Evolutionary conservation across 768 basidiomycete genomes (phyloP).

Genomic region (Sporobolomyces pararoseus): DNA sequence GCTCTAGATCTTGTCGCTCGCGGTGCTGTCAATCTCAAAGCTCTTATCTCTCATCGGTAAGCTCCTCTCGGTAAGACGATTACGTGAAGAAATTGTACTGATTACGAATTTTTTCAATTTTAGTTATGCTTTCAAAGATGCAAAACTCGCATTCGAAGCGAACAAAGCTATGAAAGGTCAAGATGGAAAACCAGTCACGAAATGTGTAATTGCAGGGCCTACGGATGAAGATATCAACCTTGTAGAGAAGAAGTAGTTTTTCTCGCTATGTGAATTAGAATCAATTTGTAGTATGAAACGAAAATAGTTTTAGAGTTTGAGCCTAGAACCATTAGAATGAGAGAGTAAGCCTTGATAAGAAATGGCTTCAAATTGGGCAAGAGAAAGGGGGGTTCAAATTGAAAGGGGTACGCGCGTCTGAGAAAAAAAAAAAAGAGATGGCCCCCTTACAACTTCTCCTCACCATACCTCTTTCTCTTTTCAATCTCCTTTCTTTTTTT

Average conservation of each 20-base stretch:
- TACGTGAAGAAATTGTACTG: too few relatives aligned
- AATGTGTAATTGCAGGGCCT: slow-evolving; percentile 6
- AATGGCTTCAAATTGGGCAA: too few relatives aligned
- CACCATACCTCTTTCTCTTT: background rate
- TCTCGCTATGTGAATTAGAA: too few relatives aligned
- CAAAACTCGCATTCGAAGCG: slow-evolving; percentile 72
- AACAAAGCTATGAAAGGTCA: slow-evolving; percentile 73
- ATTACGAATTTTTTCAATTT: background rate
- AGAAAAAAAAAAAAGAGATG: background rate
- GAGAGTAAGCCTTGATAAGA: too few relatives aligned
- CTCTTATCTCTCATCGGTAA: slow-evolving; percentile 76
- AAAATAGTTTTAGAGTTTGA: slow-evolving; percentile 1
- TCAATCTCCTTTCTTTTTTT: background rate
- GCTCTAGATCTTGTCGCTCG: slow-evolving; percentile 77
- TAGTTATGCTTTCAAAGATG: slow-evolving; percentile 69
- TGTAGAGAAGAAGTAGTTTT: slow-evolving; percentile 5
- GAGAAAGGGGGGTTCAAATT: too few relatives aligned
- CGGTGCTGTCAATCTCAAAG: slow-evolving; percentile 78
- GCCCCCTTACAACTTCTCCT: too few relatives aligned
- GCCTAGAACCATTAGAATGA: too few relatives aligned
- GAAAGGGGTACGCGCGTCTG: too few relatives aligned
- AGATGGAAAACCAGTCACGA: slow-evolving; percentile 61
- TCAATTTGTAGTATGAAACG: background rate
- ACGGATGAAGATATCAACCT: slow-evolving; percentile 3
- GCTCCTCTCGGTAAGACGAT: background rate